Evolutionary conservation across 257 asterid genomes (phyloP), one percentile per base, ranked within the genome.

Genomic region (Fraxinus cuspidata): DNA sequence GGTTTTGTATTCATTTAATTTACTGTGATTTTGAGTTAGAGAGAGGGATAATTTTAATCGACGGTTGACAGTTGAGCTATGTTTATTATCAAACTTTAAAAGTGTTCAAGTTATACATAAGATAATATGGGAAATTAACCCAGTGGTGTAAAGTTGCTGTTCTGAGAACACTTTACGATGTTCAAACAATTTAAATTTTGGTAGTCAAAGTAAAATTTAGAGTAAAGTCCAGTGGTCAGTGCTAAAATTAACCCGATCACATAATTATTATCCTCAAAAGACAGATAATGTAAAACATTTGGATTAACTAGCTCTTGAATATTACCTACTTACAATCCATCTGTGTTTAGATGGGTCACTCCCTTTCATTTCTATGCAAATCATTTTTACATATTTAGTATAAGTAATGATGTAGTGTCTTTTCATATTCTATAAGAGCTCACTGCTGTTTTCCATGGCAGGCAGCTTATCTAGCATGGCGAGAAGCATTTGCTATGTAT

Each of bases 381-480:
- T 76, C 5, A 4, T 69, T 67, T 40, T 27, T n/a, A 2, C 65
- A 42, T 60, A 19, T 18, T 38, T 18, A 38, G 19, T 64, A 38
- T 21, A 58, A 21, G n/a, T 5, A 31, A 15, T 60, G 32, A 7
- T 2, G 31, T 19, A 58, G 69, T 10, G 23, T 11, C 15, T 40
- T 11, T 12, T 12, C 1, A 69, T 58, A 19, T 11, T 77, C 42
- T 34, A 32, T 78, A 13, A n/a, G 35, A 71, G 71, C 64, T 74
- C 23, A 58, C 44, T 76, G 60, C 77, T 58, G 34, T 38, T 76
- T 75, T 77, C 27, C 27, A 73, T 64, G 82, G 51, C 73, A 95
- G 99, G 94, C 82, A 49, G 92, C 97, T 75, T 95, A 95, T 82
- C 82, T 74, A 70, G 73, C 89, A 70, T 93, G 99, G 99, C 74